Evolutionary conservation across 2,329 filamentous ascomycete species (phyloP).

Genomic region (Fusarium duplospermum): DNA sequence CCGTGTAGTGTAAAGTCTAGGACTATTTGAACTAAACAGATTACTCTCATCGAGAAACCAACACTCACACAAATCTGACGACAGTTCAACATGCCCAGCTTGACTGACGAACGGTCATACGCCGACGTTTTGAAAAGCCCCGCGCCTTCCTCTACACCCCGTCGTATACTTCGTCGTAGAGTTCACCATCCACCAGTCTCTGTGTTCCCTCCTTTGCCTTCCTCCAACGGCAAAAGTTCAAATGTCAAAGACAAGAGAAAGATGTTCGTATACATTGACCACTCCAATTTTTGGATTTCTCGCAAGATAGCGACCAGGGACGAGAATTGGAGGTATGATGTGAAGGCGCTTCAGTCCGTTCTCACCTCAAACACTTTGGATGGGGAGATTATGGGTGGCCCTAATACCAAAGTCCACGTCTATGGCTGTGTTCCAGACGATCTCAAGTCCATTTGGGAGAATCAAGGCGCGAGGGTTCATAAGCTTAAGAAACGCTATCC

Average conservation of each 20-base stretch:
- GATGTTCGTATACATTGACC: background rate
- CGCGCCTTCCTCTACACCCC: too few relatives aligned
- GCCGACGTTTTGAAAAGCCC: too few relatives aligned
- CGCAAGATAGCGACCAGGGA: background rate
- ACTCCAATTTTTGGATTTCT: background rate
- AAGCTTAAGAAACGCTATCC: background rate
- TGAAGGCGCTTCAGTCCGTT: background rate
- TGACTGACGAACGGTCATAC: too few relatives aligned
- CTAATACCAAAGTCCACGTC: background rate
- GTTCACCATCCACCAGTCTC: too few relatives aligned
- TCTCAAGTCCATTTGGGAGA: background rate
- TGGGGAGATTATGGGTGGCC: too few relatives aligned
- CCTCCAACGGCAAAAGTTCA: background rate
- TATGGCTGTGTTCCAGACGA: background rate
- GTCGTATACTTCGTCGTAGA: too few relatives aligned
- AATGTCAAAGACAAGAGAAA: background rate
- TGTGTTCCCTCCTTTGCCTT: too few relatives aligned
- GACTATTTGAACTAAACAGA: too few relatives aligned
- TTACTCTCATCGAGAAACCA: too few relatives aligned
- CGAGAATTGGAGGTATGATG: background rate
- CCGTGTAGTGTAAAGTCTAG: too few relatives aligned
- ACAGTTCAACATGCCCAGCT: too few relatives aligned
- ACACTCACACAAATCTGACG: too few relatives aligned
- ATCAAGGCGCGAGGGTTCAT: background rate
- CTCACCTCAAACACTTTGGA: background rate